A percentile compares a stretch with the other conserved stretches of the same genome.
phyloP scores from a whole-genome alignment of 352 stramenopile species.

The Plasmopara viticola region DNA sequence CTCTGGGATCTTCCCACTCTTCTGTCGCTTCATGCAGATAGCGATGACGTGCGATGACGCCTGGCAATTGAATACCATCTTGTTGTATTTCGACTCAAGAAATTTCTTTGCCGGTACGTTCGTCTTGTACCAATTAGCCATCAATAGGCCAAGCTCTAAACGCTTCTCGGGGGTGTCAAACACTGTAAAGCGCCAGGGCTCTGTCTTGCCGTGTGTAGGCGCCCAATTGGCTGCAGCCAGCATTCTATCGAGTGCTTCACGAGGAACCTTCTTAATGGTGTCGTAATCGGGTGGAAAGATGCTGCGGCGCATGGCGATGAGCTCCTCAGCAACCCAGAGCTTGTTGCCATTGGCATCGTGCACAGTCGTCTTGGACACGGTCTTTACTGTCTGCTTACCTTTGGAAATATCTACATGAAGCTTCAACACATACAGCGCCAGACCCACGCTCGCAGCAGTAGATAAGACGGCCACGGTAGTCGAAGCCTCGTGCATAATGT shows the following conservation, averaged over 20 bases:
- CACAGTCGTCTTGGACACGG: slow-evolving; percentile 19
- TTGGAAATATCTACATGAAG: slow-evolving; percentile 20
- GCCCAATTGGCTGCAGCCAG: slow-evolving; percentile 77
- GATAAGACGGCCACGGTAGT: slow-evolving; percentile 25
- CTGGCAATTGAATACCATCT: slow-evolving; percentile 67
- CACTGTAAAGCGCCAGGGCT: slow-evolving; percentile 81
- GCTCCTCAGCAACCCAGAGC: slow-evolving; percentile 61
- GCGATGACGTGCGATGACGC: slow-evolving; percentile 71
- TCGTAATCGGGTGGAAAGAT: slow-evolving; percentile 75
- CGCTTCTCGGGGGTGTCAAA: slow-evolving; percentile 51
- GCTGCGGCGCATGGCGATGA: slow-evolving; percentile 71
- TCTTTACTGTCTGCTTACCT: slow-evolving; percentile 20
- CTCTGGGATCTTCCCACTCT: slow-evolving; percentile 73
- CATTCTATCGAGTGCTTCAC: slow-evolving; percentile 66
- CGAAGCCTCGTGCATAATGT: slow-evolving; percentile 17
- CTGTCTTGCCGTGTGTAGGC: slow-evolving; percentile 69
- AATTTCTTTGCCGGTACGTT: slow-evolving; percentile 59
- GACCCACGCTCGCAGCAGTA: slow-evolving; percentile 25
- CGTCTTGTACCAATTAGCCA: slow-evolving; percentile 67
- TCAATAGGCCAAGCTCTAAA: slow-evolving; percentile 50
- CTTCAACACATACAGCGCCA: slow-evolving; percentile 35
- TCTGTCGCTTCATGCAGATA: slow-evolving; percentile 84
- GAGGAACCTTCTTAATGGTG: slow-evolving; percentile 37
- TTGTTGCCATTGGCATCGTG: slow-evolving; percentile 24
- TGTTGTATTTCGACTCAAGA: slow-evolving; percentile 73